Conservation (phyloP, 495 filamentous ascomycete genomes). For the Hyaloscypha finlandica region DNA sequence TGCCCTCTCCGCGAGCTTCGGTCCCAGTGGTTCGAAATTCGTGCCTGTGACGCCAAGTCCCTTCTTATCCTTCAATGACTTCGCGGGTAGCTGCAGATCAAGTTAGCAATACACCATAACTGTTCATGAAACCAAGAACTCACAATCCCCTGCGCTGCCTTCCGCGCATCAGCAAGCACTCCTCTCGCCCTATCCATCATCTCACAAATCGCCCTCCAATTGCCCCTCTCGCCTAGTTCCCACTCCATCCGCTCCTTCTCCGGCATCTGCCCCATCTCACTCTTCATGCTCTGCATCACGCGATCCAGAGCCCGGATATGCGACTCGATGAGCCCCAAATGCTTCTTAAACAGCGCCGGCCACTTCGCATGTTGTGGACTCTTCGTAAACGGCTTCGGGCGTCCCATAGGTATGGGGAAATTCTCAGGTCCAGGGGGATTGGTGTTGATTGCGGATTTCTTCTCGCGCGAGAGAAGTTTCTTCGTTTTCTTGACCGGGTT, state of each 20-base stretch:
- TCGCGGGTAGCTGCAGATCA: constrained; percentile 14
- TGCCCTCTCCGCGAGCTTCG: constrained; percentile 11
- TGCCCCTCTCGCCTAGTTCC: constrained; percentile 26
- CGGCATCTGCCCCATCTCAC: constrained; percentile 14
- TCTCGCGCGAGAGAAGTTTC: neutral
- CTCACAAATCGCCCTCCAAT: constrained; percentile 22
- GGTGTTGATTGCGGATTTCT: neutral
- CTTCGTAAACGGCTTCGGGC: constrained; percentile 12
- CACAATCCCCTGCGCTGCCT: constrained; percentile 20
- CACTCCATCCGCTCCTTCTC: constrained; percentile 19
- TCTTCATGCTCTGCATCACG: constrained; percentile 20
- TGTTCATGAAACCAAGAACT: constrained; percentile 3
- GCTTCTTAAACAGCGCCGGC: constrained; percentile 28
- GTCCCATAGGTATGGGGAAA: neutral
- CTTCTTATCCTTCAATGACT: constrained; percentile 18
- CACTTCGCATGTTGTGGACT: constrained; percentile 21
- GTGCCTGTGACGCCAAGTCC: constrained; percentile 20
- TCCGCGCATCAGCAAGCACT: constrained; percentile 3
- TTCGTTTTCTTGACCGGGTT: neutral
- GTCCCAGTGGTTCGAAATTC: constrained; percentile 13
- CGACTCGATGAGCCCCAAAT: constrained; percentile 23
- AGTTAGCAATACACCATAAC: neutral
- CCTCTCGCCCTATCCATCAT: constrained; percentile 27
- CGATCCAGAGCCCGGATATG: constrained; percentile 25
- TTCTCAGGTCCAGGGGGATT: neutral